phyloP scores from a whole-genome alignment of 495 filamentous ascomycete genomes.

The Tuber calosporum region DNA sequence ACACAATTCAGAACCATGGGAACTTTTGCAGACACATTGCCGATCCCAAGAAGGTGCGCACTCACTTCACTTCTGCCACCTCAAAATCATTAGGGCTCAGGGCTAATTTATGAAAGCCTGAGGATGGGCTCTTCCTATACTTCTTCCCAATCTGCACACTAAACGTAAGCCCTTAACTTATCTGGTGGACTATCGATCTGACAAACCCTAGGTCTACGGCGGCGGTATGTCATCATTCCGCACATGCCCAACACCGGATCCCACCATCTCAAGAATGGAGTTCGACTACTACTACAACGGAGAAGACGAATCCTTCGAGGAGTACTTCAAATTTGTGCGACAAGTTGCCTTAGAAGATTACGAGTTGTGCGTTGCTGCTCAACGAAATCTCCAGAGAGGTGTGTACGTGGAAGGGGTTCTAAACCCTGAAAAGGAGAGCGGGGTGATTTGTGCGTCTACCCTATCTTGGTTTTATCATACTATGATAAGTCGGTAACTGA shows the following conservation, averaged over 20 bases:
- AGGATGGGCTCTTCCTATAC: slow-evolving; percentile 54
- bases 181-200: background rate
- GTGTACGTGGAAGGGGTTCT: slow-evolving; percentile 55
- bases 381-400: slow-evolving; percentile 51
- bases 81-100: background rate
- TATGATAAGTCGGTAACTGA: background rate
- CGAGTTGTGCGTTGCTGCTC: slow-evolving; percentile 56
- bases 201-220: slow-evolving; percentile 50
- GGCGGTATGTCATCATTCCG: slow-evolving; percentile 57
- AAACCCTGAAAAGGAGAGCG: slow-evolving; percentile 54
- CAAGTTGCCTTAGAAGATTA: slow-evolving; percentile 57
- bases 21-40: slow-evolving; percentile 57
- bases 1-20: slow-evolving; percentile 51
- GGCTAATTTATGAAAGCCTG: slow-evolving; percentile 33
- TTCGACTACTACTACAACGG: slow-evolving; percentile 57
- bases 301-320: slow-evolving; percentile 52
- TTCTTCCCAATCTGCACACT: slow-evolving; percentile 58
- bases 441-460: slow-evolving; percentile 41
- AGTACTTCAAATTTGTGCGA: slow-evolving; percentile 55
- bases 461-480: background rate
- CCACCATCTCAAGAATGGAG: slow-evolving; percentile 54
- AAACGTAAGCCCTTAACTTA: slow-evolving; percentile 10
- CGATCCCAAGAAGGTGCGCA: slow-evolving; percentile 48
- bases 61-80: background rate
- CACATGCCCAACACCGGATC: slow-evolving; percentile 51